A percentile compares a stretch with the other conserved stretches of the same genome.
phyloP scores from a whole-genome alignment of 306 rosid genomes.

The Mimosa pudica region DNA sequence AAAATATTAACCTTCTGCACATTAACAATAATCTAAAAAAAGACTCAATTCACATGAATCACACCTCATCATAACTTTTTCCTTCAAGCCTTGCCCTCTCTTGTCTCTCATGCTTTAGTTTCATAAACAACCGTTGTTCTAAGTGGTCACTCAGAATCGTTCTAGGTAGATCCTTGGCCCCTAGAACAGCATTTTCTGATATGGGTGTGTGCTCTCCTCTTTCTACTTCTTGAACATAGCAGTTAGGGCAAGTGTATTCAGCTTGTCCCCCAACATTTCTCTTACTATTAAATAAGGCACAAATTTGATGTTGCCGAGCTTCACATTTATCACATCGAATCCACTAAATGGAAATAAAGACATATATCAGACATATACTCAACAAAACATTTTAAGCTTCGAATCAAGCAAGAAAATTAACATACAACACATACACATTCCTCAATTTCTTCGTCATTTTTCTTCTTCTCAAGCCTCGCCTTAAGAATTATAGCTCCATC shows the following conservation, averaged over 20 bases:
- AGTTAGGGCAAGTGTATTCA: slow-evolving; percentile 96
- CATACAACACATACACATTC: slow-evolving; percentile 69
- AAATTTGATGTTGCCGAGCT: slow-evolving; percentile 99
- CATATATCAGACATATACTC: background rate
- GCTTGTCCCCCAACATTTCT: slow-evolving; percentile 98
- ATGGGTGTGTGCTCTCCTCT: slow-evolving; percentile 94
- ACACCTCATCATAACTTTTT: slow-evolving; percentile 90
- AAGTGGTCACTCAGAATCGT: slow-evolving; percentile 91
- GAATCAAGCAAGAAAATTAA: slow-evolving; percentile 24
- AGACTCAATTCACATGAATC: slow-evolving; percentile 25
- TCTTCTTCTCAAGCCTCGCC: slow-evolving; percentile 88
- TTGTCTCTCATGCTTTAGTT: slow-evolving; percentile 71
- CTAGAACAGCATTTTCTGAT: slow-evolving; percentile 97
- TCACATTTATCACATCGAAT: slow-evolving; percentile 99
- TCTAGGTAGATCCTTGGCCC: slow-evolving; percentile 94
- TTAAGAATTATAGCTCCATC: slow-evolving; percentile 84
- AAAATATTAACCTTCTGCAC: background rate
- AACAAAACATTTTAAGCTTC: slow-evolving; percentile 36
- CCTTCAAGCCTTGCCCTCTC: slow-evolving; percentile 93
- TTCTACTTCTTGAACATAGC: slow-evolving; percentile 83
- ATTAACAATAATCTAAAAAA: background rate
- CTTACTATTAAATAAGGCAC: slow-evolving; percentile 94
- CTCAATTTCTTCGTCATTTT: slow-evolving; percentile 96
- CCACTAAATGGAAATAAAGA: slow-evolving; percentile 64
- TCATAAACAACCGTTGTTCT: slow-evolving; percentile 71